Evolutionary conservation across 306 rosid species (phyloP).

Genomic region (Castanea sativa): DNA sequence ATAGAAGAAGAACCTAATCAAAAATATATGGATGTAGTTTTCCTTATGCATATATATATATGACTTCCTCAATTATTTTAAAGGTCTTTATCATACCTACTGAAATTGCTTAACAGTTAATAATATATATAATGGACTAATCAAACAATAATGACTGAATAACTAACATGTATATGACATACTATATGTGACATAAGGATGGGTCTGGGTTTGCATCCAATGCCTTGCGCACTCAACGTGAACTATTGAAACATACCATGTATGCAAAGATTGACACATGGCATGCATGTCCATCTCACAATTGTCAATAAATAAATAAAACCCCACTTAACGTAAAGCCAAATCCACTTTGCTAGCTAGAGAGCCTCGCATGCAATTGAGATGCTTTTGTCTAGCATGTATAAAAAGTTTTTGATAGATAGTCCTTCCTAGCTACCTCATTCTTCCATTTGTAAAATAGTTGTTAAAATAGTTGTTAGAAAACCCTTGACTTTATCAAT

Average conservation of each 20-base stretch:
- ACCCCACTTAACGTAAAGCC: not conserved
- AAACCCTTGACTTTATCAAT: no score
- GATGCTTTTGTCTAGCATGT: not conserved
- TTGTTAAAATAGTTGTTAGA: no score
- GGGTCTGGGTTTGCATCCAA: not conserved
- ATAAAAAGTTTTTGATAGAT: not conserved
- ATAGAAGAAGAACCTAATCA: no score
- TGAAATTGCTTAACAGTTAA: not conserved
- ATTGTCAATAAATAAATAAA: no score
- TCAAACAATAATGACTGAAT: not conserved
- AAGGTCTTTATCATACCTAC: not conserved
- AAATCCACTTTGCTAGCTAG: not conserved
- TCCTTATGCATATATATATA: not conserved
- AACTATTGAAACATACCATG: no score
- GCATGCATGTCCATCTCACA: no score
- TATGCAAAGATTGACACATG: no score
- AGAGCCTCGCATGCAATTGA: not conserved
- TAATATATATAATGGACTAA: not conserved
- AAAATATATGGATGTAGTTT: not conserved
- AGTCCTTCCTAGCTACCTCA: not conserved
- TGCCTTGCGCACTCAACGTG: no score
- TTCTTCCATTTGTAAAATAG: not conserved
- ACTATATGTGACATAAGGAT: not conserved
- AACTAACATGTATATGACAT: slow-evolving; percentile 1
- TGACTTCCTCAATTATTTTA: not conserved